Conservation (phyloP, 164 flowering plant genomes). For the Chimonanthus praecox region DNA sequence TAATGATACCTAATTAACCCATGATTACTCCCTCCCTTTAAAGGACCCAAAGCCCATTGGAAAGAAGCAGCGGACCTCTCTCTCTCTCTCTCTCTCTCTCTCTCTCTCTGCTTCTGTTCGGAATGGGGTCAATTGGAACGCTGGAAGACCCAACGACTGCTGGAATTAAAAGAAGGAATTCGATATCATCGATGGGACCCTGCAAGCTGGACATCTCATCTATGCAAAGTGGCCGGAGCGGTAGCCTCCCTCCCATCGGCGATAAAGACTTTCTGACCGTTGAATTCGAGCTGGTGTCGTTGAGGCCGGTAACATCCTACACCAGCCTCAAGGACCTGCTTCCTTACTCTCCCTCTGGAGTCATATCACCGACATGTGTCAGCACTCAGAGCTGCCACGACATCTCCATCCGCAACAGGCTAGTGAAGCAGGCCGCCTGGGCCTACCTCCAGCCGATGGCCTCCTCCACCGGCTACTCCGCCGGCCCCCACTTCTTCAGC, state of each 20-base stretch:
- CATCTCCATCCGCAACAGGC: conserved; percentile 71
- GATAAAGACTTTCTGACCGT: not conserved
- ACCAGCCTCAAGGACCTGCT: conserved; percentile 55
- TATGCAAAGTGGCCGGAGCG: too few species aligned
- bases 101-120: not conserved
- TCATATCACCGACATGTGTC: conserved; percentile 33
- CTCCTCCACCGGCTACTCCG: conserved; percentile 35
- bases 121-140: not conserved
- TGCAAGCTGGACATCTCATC: too few species aligned
- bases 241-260: not conserved
- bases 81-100: not conserved
- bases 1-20: too few species aligned
- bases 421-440: conserved; percentile 93
- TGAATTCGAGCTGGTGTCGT: conserved; percentile 42
- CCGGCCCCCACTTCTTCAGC: conserved; percentile 27
- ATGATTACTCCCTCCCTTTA: too few species aligned
- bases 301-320: conserved; percentile 22
- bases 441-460: conserved; percentile 89
- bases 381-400: conserved; percentile 27
- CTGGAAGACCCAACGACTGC: not conserved
- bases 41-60: too few species aligned
- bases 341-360: conserved; percentile 25
- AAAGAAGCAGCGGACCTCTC: not conserved
- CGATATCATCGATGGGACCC: not conserved
- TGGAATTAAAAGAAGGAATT: not conserved